Evolutionary conservation across 129 eudicot genomes (phyloP), one percentile per base, ranked within the genome.

Genomic region (Logfia minima): DNA sequence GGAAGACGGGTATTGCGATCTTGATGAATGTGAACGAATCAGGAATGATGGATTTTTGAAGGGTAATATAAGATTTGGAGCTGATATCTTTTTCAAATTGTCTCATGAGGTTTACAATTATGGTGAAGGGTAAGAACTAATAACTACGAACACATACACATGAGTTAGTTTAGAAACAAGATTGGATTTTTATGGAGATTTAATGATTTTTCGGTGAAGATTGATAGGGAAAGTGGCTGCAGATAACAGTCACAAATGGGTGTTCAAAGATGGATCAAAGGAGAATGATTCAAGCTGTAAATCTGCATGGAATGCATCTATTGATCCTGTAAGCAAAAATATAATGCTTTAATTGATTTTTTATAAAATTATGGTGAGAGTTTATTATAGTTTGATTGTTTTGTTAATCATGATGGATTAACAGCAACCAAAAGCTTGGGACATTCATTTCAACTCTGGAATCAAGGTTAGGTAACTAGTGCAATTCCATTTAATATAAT

Each of bases 401-500:
- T 21, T 24, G 75, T 32, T 32, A 53, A 23, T 55, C 53, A 63
- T 45, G 60, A 56, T 5, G 55, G 18, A 48, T 72, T 58, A 34
- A 66, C 79, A 92, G 97, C 96, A 92, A 80, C 97, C 97, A 72
- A 92, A 86, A 86, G 92, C 97, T 45, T 92, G 97, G 97, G 92
- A 84, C 21, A 72, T 78, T 41, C 97, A 92, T 62, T 92, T 92
- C 86, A 87, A 64, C 71, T 84, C 96, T 31, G 97, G 97, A 82
- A 89, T 92, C 58, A 89, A 89, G 96, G 97, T 87, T 32, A 78
- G 77, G 21, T 8, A 41, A 34, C 16, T 72, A 10, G 2, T 66
- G 56, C 51, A 18, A 14, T 2, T 45, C 53, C 53, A 45, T 45
- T 2, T 10, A 11, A 3, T 45, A 45, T 11, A 45, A 26, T 26